Percentiles rank a stretch among this genome's conserved stretches.
Evolutionary conservation across 176 grass and related monocot species (phyloP).

Genomic region (Avena atlantica): DNA sequence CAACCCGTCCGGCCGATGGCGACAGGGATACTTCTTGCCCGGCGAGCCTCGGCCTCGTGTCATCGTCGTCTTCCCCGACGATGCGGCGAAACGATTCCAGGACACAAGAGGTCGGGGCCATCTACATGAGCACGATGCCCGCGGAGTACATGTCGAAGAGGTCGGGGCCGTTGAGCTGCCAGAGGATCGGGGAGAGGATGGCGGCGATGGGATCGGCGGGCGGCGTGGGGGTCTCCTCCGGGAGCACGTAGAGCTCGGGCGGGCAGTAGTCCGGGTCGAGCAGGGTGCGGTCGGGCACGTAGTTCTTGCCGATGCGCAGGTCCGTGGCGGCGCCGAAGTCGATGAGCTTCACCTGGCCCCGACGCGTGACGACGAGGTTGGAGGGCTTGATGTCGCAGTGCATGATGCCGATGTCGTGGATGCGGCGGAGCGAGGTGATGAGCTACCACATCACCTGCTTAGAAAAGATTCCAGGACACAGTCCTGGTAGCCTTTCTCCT

Average conservation of each 20-base stretch:
- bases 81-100: no score
- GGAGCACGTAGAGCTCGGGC: constrained; percentile 94
- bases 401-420: constrained; percentile 88
- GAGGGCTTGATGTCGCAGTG: constrained; percentile 95
- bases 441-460: constrained; percentile 96
- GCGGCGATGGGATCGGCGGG: constrained; percentile 89
- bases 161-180: constrained; percentile 96
- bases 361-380: constrained; percentile 87
- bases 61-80: no score
- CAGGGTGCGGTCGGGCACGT: constrained; percentile 70
- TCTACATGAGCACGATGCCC: constrained; percentile 94
- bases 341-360: constrained; percentile 94
- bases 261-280: constrained; percentile 94
- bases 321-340: constrained; percentile 97
- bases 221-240: constrained; percentile 82
- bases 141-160: constrained; percentile 99
- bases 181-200: constrained; percentile 93
- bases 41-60: no score
- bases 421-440: constrained; percentile 85
- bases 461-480: no score
- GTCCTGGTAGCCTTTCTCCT: no score
- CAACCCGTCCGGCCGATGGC: no score
- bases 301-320: constrained; percentile 99
- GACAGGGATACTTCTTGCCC: no score
- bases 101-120: constrained; percentile 44